Percentiles rank a stretch among this genome's conserved stretches.
Conservation (phyloP, 129 eudicot genomes). For the Centaurea solstitialis region DNA sequence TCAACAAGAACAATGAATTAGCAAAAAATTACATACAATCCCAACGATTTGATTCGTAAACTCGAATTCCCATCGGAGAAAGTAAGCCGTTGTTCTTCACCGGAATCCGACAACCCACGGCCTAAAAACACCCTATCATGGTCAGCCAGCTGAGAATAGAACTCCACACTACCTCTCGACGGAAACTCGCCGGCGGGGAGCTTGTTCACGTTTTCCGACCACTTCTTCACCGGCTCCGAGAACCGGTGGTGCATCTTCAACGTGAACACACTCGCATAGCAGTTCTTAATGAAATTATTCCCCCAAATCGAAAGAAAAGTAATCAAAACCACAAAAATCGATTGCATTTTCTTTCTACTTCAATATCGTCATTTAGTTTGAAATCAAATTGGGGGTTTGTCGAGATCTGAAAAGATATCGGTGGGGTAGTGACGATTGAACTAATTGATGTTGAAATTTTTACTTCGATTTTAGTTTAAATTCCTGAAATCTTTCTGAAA, state of each 20-base stretch:
- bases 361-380: constrained; percentile 13
- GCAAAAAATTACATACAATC: constrained; percentile 50
- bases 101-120: constrained; percentile 43
- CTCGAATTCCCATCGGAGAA: constrained; percentile 80
- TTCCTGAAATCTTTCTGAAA: neutral
- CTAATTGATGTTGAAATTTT: constrained; percentile 2
- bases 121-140: constrained; percentile 53
- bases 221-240: constrained; percentile 63
- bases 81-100: constrained; percentile 46
- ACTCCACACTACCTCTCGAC: constrained; percentile 54
- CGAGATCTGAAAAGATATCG: constrained; percentile 20
- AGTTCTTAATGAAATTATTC: constrained; percentile 26
- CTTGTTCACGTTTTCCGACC: constrained; percentile 33
- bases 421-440: constrained; percentile 30
- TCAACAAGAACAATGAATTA: neutral
- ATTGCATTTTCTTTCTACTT: constrained; percentile 35
- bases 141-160: constrained; percentile 49
- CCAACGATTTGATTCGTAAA: constrained; percentile 64
- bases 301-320: constrained; percentile 29
- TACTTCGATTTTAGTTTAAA: neutral
- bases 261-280: constrained; percentile 55
- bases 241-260: constrained; percentile 84
- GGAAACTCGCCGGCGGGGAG: constrained; percentile 42
- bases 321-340: constrained; percentile 32
- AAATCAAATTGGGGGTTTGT: neutral